Evolutionary conservation across 768 basidiomycete species (phyloP).

Genomic region (Boletus fagicola): DNA sequence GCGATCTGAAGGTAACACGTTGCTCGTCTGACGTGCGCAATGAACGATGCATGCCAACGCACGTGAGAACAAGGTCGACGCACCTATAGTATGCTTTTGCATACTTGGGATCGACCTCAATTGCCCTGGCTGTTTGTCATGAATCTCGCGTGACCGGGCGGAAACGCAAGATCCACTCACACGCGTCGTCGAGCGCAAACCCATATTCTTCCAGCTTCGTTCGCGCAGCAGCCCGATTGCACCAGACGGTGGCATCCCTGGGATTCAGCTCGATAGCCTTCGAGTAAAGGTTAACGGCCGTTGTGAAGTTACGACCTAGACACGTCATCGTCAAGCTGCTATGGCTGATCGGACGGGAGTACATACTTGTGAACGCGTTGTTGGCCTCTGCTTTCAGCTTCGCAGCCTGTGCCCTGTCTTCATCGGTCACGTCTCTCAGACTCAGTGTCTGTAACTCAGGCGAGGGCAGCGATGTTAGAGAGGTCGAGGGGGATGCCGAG

Average conservation of each 20-base stretch:
- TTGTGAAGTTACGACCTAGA: conserved; percentile 69
- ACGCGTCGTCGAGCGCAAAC: conserved; percentile 83
- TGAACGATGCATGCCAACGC: not conserved
- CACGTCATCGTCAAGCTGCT: conserved; percentile 1
- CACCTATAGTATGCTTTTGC: conserved; percentile 88
- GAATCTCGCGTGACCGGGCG: conserved; percentile 15
- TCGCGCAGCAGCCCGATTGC: conserved; percentile 88
- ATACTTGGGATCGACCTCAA: conserved; percentile 84
- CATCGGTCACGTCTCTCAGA: conserved; percentile 62
- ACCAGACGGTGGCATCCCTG: conserved; percentile 85
- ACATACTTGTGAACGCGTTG: conserved; percentile 71
- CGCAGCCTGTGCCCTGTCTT: conserved; percentile 65
- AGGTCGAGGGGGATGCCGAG: conserved; percentile 43
- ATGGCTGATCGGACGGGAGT: not conserved
- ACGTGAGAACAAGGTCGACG: conserved; percentile 15
- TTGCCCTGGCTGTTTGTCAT: conserved; percentile 64
- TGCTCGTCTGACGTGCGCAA: conserved; percentile 58
- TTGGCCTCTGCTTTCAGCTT: conserved; percentile 85
- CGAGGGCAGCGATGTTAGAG: conserved; percentile 57
- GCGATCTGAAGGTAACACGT: conserved; percentile 88
- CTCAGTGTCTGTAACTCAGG: conserved; percentile 53
- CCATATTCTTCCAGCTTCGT: conserved; percentile 95
- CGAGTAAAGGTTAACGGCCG: conserved; percentile 77
- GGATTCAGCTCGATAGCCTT: conserved; percentile 87
- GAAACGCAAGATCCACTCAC: conserved; percentile 45